Conservation (phyloP, 495 filamentous ascomycete genomes). For the Penicillium daleae region DNA sequence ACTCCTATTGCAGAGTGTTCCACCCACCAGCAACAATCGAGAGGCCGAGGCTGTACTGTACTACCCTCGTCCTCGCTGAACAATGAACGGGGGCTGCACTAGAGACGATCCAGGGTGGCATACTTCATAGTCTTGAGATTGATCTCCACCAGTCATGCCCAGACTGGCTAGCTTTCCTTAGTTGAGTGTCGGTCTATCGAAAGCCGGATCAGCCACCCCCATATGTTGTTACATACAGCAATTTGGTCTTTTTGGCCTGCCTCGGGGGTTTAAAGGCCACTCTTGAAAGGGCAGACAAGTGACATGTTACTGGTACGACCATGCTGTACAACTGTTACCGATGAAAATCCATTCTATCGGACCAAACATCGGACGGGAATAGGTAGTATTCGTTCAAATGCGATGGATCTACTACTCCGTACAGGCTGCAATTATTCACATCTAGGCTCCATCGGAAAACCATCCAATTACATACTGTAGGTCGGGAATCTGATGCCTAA, state of each 20-base stretch:
- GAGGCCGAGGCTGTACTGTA: conserved; percentile 4
- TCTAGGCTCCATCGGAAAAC: too few relatives aligned
- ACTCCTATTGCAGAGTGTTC: not conserved
- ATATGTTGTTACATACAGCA: too few relatives aligned
- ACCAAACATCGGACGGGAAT: too few relatives aligned
- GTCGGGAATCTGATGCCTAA: too few relatives aligned
- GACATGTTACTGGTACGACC: not conserved
- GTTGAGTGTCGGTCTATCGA: not conserved
- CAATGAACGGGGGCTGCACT: not conserved
- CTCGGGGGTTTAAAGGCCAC: not conserved
- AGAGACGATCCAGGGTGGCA: not conserved
- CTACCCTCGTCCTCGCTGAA: not conserved
- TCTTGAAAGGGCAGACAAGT: not conserved
- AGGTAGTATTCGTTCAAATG: too few relatives aligned
- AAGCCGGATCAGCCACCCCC: not conserved
- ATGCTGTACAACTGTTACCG: not conserved
- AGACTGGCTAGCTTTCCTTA: not conserved
- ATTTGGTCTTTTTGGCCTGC: too few relatives aligned
- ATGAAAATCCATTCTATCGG: not conserved
- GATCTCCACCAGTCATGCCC: not conserved
- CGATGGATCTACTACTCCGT: too few relatives aligned
- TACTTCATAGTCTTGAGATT: not conserved
- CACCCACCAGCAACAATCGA: not conserved
- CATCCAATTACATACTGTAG: too few relatives aligned
- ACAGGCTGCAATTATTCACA: too few relatives aligned